These are phyloP conservation scores for Clonostachys byssicola DNA, from an alignment of 2,329 filamentous ascomycete genomes.

Conservation along the genomic window DNA sequence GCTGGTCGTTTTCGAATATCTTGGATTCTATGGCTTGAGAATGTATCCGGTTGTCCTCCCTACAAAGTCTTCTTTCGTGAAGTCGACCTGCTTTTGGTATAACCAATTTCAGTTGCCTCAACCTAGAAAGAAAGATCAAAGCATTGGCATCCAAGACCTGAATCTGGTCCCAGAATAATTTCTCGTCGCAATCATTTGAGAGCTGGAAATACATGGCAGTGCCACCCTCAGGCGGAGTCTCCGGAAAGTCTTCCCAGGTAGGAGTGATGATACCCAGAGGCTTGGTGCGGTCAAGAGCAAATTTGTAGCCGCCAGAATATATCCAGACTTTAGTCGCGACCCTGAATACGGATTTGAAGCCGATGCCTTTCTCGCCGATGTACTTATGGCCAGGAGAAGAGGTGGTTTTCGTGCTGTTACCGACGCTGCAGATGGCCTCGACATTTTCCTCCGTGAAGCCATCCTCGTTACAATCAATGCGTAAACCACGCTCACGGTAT, in stretches of 20 bases:
- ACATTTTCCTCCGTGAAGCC: slow-evolving; percentile 34
- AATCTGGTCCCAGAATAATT: no score
- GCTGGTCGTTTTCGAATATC: background rate
- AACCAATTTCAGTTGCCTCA: no score
- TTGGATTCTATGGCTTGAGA: no score
- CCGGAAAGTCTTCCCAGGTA: background rate
- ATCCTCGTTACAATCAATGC: slow-evolving; percentile 41
- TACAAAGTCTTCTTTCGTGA: no score
- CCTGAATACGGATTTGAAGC: slow-evolving; percentile 43
- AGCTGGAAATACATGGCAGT: background rate
- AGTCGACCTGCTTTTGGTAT: no score
- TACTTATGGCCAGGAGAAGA: slow-evolving; percentile 22
- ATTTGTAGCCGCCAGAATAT: slow-evolving; percentile 30
- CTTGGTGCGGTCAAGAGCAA: slow-evolving; percentile 24
- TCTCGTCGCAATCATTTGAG: background rate
- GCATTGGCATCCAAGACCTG: no score
- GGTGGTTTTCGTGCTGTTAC: slow-evolving; percentile 33
- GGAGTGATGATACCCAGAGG: background rate
- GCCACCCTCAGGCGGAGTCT: background rate
- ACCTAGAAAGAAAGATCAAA: no score
- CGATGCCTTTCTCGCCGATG: slow-evolving; percentile 43
- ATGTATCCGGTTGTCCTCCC: no score
- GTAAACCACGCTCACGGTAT: slow-evolving; percentile 22
- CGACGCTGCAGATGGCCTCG: slow-evolving; percentile 33
- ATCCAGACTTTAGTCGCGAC: slow-evolving; percentile 31